A percentile compares a stretch with the other conserved stretches of the same genome.
phyloP scores from a whole-genome alignment of 768 basidiomycete genomes.

The Hebeloma cylindrosporum region DNA sequence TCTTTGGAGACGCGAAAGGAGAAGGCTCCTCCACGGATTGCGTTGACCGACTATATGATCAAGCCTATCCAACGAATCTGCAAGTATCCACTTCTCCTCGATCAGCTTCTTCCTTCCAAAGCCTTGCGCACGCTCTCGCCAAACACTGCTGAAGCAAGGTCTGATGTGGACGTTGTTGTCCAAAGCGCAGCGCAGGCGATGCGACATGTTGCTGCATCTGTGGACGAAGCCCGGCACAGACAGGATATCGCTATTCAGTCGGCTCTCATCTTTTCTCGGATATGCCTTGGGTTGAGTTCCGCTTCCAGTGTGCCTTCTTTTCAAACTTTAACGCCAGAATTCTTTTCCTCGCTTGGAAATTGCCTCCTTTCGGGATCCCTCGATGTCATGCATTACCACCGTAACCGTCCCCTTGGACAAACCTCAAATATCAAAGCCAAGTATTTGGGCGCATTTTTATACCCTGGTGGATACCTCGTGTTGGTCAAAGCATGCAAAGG shows the following conservation, averaged over 20 bases:
- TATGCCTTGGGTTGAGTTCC: conserved; percentile 40
- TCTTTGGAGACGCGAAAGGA: conserved; percentile 26
- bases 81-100: conserved; percentile 89
- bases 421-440: conserved; percentile 66
- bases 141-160: conserved; percentile 16
- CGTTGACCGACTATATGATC: conserved; percentile 88
- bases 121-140: conserved; percentile 25
- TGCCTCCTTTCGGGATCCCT: conserved; percentile 83
- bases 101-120: conserved; percentile 54
- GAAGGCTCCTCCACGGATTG: conserved; percentile 42
- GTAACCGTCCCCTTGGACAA: conserved; percentile 42
- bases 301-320: conserved; percentile 29
- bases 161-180: conserved; percentile 44
- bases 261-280: conserved; percentile 65
- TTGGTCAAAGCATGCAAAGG: conserved; percentile 84
- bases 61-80: conserved; percentile 97
- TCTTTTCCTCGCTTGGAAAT: conserved; percentile 72
- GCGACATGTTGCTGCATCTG: conserved; percentile 71
- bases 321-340: conserved; percentile 48
- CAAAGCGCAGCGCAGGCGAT: conserved; percentile 65
- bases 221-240: conserved; percentile 76
- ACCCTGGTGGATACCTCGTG: conserved; percentile 80
- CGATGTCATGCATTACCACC: conserved; percentile 78
- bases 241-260: conserved; percentile 68
- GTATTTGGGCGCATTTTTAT: conserved; percentile 90